Evolutionary conservation across 208 protist species (phyloP).

Genomic region (Trypanosoma grayi): DNA sequence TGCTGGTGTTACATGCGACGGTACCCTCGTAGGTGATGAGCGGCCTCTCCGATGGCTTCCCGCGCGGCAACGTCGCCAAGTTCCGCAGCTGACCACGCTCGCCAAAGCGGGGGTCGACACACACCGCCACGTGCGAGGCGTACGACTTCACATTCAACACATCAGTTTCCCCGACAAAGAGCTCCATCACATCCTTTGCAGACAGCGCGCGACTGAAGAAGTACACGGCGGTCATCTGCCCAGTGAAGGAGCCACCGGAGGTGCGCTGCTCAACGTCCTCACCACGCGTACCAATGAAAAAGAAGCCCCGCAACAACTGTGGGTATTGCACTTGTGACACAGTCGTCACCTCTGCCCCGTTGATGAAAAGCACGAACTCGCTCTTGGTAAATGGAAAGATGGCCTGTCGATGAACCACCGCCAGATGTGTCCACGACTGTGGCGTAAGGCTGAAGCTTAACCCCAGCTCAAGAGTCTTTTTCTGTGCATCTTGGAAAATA

Average conservation of each 20-base stretch:
- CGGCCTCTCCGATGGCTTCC: slow-evolving; percentile 37
- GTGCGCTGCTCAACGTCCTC: slow-evolving; percentile 56
- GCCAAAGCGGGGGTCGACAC: slow-evolving; percentile 75
- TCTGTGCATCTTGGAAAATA: slow-evolving; percentile 22
- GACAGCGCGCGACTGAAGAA: slow-evolving; percentile 53
- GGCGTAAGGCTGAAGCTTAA: slow-evolving; percentile 21
- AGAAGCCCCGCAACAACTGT: slow-evolving; percentile 35
- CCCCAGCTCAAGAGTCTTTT: slow-evolving; percentile 9
- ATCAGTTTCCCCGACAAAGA: slow-evolving; percentile 21
- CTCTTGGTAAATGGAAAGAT: slow-evolving; percentile 23
- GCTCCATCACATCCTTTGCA: slow-evolving; percentile 31
- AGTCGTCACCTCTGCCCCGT: slow-evolving; percentile 35
- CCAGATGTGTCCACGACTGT: slow-evolving; percentile 36
- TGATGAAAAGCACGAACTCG: slow-evolving; percentile 46
- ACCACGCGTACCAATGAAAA: slow-evolving; percentile 52
- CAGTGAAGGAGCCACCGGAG: slow-evolving; percentile 45
- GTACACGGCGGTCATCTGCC: slow-evolving; percentile 65
- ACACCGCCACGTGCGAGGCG: slow-evolving; percentile 45
- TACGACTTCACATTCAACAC: slow-evolving; percentile 20
- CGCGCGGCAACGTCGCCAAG: slow-evolving; percentile 60
- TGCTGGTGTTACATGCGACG: slow-evolving; percentile 54
- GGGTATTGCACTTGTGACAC: slow-evolving; percentile 48
- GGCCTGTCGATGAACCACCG: slow-evolving; percentile 28
- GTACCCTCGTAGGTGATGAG: slow-evolving; percentile 76
- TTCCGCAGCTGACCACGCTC: slow-evolving; percentile 78